Evolutionary conservation across 2,329 filamentous ascomycete genomes (phyloP), one percentile per base, ranked within the genome.

Genomic region (Chaetomiaceae sp.): DNA sequence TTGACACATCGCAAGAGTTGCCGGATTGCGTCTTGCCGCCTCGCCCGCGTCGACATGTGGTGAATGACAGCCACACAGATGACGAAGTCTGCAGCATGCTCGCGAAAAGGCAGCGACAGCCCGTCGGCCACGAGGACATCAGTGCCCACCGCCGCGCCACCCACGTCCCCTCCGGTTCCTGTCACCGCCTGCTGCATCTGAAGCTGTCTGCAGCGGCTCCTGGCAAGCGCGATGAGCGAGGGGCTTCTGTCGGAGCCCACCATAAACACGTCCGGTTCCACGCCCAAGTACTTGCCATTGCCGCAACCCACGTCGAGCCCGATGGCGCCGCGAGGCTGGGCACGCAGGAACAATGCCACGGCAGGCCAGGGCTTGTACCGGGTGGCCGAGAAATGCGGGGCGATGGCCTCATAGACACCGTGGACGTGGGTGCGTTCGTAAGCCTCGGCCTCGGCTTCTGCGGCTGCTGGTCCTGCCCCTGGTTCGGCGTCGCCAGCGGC

Each of bases 61-160:
- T 97, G 93, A 26, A 97, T 74, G 10, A 97, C 93, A 38, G 93
- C 93, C 59, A 98, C 90, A 59, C 85, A 93, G 55, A 97, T 93
- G 47, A 81, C 89, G 64, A 97, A 97, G 66, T 97, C 91, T 62
- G 59, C 71, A 52, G 55, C 63, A 49, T 57, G 58, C 7, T 57
- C 48, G 34, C 79, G 85, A 64, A 95, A 91, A 4, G 93, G 93
- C 17, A 96, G 75, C n/a, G 75, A 74, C 8, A 97, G 75, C 40
- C 82, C 84, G 64, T 97, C 91, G 29, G 90, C 90, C 33, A 95
- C 81, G 26, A 88, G 65, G 15, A 84, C 79, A 51, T 84, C 77
- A 56, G 86, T 83, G 7, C 78, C 48, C 11, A 44, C 43, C 12
- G 38, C 48, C 39, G 38, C 45, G 40, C 36, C 49, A 47, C 26